A percentile compares a stretch with the other conserved stretches of the same genome.
phyloP scores from a whole-genome alignment of 2,329 filamentous ascomycete genomes.

The Seiridium unicorne region DNA sequence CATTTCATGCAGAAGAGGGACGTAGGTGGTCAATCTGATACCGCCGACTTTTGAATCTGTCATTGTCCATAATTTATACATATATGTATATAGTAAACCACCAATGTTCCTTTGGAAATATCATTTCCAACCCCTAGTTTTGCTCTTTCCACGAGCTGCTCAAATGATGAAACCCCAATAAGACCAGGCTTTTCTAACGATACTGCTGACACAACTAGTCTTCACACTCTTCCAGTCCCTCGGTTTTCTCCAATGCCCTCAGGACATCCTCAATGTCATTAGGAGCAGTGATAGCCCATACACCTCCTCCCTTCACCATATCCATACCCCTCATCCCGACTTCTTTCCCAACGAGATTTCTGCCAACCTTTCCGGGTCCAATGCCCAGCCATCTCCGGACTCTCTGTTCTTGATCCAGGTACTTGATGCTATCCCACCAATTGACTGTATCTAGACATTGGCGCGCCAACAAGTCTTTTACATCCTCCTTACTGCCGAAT shows the following conservation, averaged over 20 bases:
- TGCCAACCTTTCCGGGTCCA: slow-evolving; percentile 88
- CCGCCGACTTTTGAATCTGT: no score
- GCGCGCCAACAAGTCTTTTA: slow-evolving; percentile 76
- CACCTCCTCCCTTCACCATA: slow-evolving; percentile 80
- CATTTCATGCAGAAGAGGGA: no score
- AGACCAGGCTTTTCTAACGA: no score
- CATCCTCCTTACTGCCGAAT: slow-evolving; percentile 68
- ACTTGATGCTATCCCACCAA: slow-evolving; percentile 93
- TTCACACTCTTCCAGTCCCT: slow-evolving; percentile 47
- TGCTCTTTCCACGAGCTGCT: no score
- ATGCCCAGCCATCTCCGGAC: slow-evolving; percentile 88
- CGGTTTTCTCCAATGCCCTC: slow-evolving; percentile 64
- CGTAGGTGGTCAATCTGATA: no score
- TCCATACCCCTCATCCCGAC: slow-evolving; percentile 82
- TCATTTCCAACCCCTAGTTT: no score
- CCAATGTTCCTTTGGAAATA: no score
- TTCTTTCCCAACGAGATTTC: slow-evolving; percentile 92
- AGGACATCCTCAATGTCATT: slow-evolving; percentile 70
- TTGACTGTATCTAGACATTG: slow-evolving; percentile 88
- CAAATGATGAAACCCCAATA: no score
- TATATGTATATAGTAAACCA: no score
- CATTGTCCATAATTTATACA: no score
- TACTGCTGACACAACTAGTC: slow-evolving; percentile 16
- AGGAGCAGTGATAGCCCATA: slow-evolving; percentile 87
- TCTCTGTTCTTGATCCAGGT: slow-evolving; percentile 79